These are phyloP conservation scores for Tausonia pullulans DNA, from an alignment of 1,284 basidiomycete species.

Conservation along the genomic window DNA sequence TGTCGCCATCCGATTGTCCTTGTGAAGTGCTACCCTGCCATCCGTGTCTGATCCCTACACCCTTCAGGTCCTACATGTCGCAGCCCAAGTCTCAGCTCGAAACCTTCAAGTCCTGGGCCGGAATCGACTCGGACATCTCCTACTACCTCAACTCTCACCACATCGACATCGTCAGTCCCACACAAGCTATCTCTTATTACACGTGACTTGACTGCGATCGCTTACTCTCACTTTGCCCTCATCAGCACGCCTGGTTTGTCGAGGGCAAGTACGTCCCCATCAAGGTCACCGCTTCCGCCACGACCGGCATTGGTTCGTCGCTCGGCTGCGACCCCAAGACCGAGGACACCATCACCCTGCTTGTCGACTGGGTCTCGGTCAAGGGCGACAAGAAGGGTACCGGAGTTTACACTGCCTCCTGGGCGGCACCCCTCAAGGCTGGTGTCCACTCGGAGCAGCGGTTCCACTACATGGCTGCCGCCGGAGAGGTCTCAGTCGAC, in stretches of 20 bases:
- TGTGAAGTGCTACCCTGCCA: background rate
- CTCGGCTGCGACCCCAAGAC: constrained; percentile 78
- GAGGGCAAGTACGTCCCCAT: constrained; percentile 60
- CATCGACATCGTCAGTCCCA: constrained; percentile 38
- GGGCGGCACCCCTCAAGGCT: constrained; percentile 51
- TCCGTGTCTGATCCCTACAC: background rate
- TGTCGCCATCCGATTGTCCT: background rate
- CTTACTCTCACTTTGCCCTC: background rate
- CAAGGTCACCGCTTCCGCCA: constrained; percentile 74
- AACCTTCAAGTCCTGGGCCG: constrained; percentile 89
- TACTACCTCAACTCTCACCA: constrained; percentile 93
- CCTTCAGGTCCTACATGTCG: constrained; percentile 50
- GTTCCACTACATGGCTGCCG: constrained; percentile 90
- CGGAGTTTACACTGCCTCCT: constrained; percentile 78
- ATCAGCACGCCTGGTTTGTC: constrained; percentile 78
- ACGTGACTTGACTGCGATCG: background rate
- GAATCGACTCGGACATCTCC: constrained; percentile 74
- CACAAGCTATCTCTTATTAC: constrained; percentile 16
- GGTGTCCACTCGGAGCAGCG: constrained; percentile 70
- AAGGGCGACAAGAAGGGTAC: constrained; percentile 49
- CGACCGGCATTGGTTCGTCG: constrained; percentile 75
- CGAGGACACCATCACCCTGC: constrained; percentile 86
- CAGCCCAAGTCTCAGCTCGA: constrained; percentile 89
- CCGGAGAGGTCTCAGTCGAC: constrained; percentile 83
- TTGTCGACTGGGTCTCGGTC: constrained; percentile 81